A percentile compares a stretch with the other conserved stretches of the same genome.
phyloP scores from a whole-genome alignment of 768 basidiomycete genomes.

The Suillus weaverae region DNA sequence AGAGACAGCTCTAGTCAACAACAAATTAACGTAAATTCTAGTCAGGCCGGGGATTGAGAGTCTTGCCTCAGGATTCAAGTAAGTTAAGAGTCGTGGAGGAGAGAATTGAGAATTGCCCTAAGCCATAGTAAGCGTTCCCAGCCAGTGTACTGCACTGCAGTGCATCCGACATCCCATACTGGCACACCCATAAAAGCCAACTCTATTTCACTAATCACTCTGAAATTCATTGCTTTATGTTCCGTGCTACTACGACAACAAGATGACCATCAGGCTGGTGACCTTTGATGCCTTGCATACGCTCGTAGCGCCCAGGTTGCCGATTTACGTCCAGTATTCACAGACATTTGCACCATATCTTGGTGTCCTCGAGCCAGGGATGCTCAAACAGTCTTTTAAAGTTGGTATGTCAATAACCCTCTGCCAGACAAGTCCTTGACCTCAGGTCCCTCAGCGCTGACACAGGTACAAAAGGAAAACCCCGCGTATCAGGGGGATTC shows the following conservation, averaged over 20 bases:
- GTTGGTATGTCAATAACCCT: constrained; percentile 39
- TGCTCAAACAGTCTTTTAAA: constrained; percentile 60
- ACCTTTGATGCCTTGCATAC: constrained; percentile 83
- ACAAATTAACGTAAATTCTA: neutral
- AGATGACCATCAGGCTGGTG: constrained; percentile 53
- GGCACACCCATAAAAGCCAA: neutral
- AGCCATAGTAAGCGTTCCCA: constrained; percentile 4
- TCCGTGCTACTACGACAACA: neutral
- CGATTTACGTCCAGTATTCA: constrained; percentile 63
- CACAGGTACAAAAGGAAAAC: constrained; percentile 53
- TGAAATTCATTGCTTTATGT: neutral
- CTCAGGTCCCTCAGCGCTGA: constrained; percentile 37
- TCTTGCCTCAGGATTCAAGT: neutral
- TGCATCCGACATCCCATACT: neutral
- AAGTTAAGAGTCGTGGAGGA: neutral
- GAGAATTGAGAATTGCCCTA: neutral
- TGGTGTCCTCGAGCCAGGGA: constrained; percentile 54
- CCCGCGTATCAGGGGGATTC: constrained; percentile 51
- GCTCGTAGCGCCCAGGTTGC: constrained; percentile 65
- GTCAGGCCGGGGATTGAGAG: neutral
- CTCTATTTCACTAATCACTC: neutral
- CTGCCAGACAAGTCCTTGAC: neutral
- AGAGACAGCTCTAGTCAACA: neutral
- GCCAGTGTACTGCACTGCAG: neutral
- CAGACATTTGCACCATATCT: constrained; percentile 67